A percentile compares a stretch with the other conserved stretches of the same genome.
phyloP scores from a whole-genome alignment of 1,284 basidiomycete species.

The Ganoderma leucocontextum region DNA sequence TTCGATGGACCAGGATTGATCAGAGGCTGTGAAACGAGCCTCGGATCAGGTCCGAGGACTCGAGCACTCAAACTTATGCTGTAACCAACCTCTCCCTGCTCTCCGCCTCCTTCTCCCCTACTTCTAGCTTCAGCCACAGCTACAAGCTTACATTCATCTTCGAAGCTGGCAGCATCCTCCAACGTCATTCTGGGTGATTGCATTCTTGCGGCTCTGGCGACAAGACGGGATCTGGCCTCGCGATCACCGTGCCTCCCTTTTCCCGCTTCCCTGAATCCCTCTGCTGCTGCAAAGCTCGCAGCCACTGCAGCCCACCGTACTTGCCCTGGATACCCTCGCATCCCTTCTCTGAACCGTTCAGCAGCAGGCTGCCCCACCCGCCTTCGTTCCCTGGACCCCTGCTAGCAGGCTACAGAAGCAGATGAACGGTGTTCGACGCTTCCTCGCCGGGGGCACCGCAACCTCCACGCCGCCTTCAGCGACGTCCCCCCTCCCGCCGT shows the following conservation, averaged over 20 bases:
- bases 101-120: not conserved
- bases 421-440: slow-evolving; percentile 80
- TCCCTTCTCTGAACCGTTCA: slow-evolving; percentile 7
- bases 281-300: slow-evolving; percentile 4
- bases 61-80: too few species aligned
- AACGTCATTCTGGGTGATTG: slow-evolving; percentile 15
- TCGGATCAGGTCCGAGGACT: not conserved
- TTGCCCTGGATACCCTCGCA: slow-evolving; percentile 20
- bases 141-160: not conserved
- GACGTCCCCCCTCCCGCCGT: slow-evolving; percentile 33
- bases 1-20: too few species aligned
- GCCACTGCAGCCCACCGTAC: slow-evolving; percentile 11
- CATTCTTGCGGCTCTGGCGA: slow-evolving; percentile 24
- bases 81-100: not conserved
- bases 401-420: slow-evolving; percentile 11
- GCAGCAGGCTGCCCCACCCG: slow-evolving; percentile 31
- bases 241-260: slow-evolving; percentile 22
- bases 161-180: not conserved
- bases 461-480: slow-evolving; percentile 36
- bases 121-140: slow-evolving; percentile 11
- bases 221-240: slow-evolving; percentile 25
- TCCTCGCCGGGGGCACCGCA: slow-evolving; percentile 56
- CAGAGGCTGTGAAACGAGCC: not conserved
- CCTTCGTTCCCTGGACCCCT: slow-evolving; percentile 1
- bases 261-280: not conserved